Conservation (phyloP, 2,329 filamentous ascomycete species). For the Aspergillus udagawae region DNA sequence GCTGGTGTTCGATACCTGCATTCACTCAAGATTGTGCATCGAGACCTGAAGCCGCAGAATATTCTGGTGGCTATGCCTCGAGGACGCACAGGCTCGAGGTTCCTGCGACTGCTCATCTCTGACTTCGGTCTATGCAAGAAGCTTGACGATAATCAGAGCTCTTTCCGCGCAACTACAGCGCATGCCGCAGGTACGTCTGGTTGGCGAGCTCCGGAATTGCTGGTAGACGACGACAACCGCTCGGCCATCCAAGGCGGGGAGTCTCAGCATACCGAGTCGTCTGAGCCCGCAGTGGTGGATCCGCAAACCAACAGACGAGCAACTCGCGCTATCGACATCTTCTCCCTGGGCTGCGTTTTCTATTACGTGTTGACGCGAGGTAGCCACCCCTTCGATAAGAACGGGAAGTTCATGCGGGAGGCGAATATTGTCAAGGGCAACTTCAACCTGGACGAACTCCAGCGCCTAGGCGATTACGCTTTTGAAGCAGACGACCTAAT, state of each 20-base stretch:
- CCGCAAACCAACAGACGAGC: constrained; percentile 67
- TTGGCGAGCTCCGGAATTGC: constrained; percentile 92
- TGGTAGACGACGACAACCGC: constrained; percentile 71
- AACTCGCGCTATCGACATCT: constrained; percentile 94
- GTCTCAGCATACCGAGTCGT: constrained; percentile 41
- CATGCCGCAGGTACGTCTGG: constrained; percentile 90
- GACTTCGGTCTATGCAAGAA: constrained; percentile 99
- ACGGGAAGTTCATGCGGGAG: constrained; percentile 91
- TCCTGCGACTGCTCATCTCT: constrained; percentile 84
- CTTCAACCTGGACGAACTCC: constrained; percentile 66
- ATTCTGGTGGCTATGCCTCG: constrained; percentile 74
- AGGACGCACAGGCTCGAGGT: constrained; percentile 49
- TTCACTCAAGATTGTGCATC: constrained; percentile 88
- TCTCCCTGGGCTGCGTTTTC: constrained; percentile 95
- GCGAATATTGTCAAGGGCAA: constrained; percentile 94
- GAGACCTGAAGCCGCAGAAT: constrained; percentile 96
- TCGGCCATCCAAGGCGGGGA: constrained; percentile 25
- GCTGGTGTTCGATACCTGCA: constrained; percentile 86
- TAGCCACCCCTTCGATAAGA: constrained; percentile 87
- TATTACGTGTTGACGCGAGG: constrained; percentile 97
- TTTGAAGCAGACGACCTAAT: constrained; percentile 87
- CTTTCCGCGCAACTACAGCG: constrained; percentile 88
- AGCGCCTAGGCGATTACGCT: constrained; percentile 75
- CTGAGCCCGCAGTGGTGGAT: constrained; percentile 51
- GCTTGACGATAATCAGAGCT: constrained; percentile 88